Conservation (phyloP, 139 green algal species). For the Pleodorina starrii region DNA sequence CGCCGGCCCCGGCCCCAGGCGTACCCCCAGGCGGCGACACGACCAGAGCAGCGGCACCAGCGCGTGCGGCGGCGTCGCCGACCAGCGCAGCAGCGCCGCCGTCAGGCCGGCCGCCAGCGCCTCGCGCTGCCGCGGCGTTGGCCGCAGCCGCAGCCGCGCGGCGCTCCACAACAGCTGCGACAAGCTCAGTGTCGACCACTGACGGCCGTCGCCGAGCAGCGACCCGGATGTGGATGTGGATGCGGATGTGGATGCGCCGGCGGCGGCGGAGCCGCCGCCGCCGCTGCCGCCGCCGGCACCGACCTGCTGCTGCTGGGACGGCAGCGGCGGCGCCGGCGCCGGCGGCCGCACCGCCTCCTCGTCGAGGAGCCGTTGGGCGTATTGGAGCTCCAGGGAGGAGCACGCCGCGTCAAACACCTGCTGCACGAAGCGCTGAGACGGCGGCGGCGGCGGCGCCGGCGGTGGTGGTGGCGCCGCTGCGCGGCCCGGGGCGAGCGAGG, state of each 20-base stretch:
- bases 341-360: too few relatives aligned
- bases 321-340: not conserved
- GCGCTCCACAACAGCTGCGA: not conserved
- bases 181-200: not conserved
- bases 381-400: not conserved
- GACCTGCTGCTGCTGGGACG: not conserved
- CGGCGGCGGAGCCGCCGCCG: not conserved
- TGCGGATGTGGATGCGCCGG: not conserved
- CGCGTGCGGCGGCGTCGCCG: not conserved
- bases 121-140: not conserved
- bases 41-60: conserved; percentile 10
- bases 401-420: not conserved
- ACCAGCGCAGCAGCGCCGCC: not conserved
- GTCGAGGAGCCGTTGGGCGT: not conserved
- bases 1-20: not conserved
- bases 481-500: not conserved
- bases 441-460: not conserved
- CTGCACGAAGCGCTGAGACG: not conserved
- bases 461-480: not conserved
- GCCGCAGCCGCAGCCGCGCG: not conserved
- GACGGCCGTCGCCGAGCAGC: not conserved
- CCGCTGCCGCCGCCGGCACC: conserved; percentile 8
- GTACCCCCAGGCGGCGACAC: not conserved
- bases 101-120: not conserved
- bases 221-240: not conserved